Conservation (phyloP, 1,284 basidiomycete species). For the Austroboletus niveus region DNA sequence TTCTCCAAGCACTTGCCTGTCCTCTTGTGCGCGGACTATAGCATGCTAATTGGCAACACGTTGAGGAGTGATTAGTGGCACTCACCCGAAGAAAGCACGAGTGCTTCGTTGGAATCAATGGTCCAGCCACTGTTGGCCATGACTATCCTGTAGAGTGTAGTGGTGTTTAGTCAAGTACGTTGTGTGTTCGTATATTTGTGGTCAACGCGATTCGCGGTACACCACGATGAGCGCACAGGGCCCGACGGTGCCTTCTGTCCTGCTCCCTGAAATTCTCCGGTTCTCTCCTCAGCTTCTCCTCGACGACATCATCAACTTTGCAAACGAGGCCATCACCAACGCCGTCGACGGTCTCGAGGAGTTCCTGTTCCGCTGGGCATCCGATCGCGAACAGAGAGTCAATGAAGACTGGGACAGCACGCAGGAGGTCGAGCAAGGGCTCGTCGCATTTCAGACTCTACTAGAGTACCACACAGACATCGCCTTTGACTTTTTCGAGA, state of each 20-base stretch:
- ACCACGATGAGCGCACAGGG: constrained; percentile 28
- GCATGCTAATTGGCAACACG: constrained; percentile 1
- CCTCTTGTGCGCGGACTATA: constrained; percentile 61
- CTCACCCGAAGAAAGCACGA: constrained; percentile 70
- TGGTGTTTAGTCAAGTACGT: constrained; percentile 12
- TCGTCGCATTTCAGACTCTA: constrained; percentile 75
- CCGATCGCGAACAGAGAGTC: constrained; percentile 46
- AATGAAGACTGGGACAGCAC: constrained; percentile 53
- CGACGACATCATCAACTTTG: constrained; percentile 66
- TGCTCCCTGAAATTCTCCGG: constrained; percentile 63
- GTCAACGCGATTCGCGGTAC: neutral
- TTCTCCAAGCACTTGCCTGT: constrained; percentile 59
- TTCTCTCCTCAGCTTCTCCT: constrained; percentile 68
- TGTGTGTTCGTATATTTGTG: constrained; percentile 29
- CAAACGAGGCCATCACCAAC: constrained; percentile 65
- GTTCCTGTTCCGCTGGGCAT: constrained; percentile 68
- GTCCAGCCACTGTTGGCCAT: constrained; percentile 61
- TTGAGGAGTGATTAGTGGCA: constrained; percentile 3
- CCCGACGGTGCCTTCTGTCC: constrained; percentile 42
- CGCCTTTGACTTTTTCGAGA: constrained; percentile 79
- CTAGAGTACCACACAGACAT: constrained; percentile 76
- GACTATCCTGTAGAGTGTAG: neutral
- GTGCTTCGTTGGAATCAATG: constrained; percentile 75
- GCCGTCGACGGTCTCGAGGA: constrained; percentile 73
- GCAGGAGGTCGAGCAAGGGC: constrained; percentile 68